These are phyloP conservation scores for Diospyros kaki DNA, from an alignment of 148 eudicot species.

Conservation along the genomic window DNA sequence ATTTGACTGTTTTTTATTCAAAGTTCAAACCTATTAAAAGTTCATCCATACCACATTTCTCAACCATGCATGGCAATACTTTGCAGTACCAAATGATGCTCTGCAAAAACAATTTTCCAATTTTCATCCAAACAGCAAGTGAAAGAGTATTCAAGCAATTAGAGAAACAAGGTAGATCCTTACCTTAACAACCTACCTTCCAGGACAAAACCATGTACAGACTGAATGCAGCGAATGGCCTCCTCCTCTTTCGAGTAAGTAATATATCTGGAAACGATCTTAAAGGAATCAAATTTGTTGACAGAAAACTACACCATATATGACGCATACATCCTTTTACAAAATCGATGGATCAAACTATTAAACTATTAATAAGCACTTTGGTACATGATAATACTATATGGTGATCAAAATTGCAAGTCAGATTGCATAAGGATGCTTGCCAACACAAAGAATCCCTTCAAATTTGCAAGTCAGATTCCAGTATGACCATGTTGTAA, in stretches of 20 bases:
- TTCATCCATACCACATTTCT: slow-evolving; percentile 41
- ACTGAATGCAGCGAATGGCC: slow-evolving; percentile 56
- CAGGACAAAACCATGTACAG: slow-evolving; percentile 51
- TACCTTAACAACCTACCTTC: slow-evolving; percentile 55
- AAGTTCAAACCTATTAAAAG: background rate
- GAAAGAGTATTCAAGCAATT: background rate
- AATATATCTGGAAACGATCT: slow-evolving; percentile 31
- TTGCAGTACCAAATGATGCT: slow-evolving; percentile 67
- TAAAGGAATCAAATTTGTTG: background rate
- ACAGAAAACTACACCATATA: background rate
- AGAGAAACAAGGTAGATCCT: slow-evolving; percentile 10
- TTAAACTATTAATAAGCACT: background rate
- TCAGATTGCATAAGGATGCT: background rate
- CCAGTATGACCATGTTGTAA: too few species aligned
- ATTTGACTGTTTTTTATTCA: background rate
- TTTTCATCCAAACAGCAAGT: slow-evolving; percentile 10
- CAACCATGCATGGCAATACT: slow-evolving; percentile 67
- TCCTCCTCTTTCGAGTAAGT: slow-evolving; percentile 64
- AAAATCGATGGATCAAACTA: background rate
- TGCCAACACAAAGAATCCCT: too few species aligned
- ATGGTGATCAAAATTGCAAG: background rate
- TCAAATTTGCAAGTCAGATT: too few species aligned
- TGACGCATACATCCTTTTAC: background rate
- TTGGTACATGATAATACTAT: background rate
- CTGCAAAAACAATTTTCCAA: slow-evolving; percentile 26